Conservation (phyloP, 352 stramenopile species). For the Phytophthora podocarpi region DNA sequence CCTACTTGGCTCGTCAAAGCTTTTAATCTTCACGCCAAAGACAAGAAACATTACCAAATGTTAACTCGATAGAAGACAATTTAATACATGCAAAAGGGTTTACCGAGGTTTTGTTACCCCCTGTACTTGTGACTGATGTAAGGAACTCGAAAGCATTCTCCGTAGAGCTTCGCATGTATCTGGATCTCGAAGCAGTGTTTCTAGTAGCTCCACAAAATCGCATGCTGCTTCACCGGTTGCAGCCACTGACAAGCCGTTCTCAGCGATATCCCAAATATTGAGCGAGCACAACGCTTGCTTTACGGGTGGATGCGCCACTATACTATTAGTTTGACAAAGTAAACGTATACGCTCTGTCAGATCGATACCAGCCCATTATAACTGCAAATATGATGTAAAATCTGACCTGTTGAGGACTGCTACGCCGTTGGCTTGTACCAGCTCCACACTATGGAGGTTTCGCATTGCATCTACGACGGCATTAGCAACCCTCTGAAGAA, state of each 20-base stretch:
- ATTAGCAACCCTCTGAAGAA: constrained; percentile 7
- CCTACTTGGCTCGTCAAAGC: constrained; percentile 19
- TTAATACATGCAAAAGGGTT: not conserved
- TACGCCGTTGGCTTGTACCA: constrained; percentile 58
- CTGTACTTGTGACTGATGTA: not conserved
- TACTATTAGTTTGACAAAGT: constrained; percentile 11
- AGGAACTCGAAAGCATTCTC: not conserved
- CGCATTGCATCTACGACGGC: constrained; percentile 44
- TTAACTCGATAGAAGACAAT: no score
- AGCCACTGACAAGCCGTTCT: constrained; percentile 20
- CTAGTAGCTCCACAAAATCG: constrained; percentile 49
- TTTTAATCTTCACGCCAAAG: constrained; percentile 13
- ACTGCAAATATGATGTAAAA: no score
- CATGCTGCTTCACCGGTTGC: constrained; percentile 23
- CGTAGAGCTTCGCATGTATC: not conserved
- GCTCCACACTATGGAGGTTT: constrained; percentile 30
- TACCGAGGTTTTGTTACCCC: constrained; percentile 8
- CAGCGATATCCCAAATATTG: constrained; percentile 29
- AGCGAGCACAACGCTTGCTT: constrained; percentile 35
- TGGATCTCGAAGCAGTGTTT: constrained; percentile 41
- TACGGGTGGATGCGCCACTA: constrained; percentile 32
- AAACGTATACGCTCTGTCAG: not conserved
- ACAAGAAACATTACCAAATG: no score
- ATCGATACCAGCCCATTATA: no score
- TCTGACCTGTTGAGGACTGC: constrained; percentile 55